These are phyloP conservation scores for Gloeopeniophorella convolvens DNA, from an alignment of 768 basidiomycete species.

Conservation along the genomic window DNA sequence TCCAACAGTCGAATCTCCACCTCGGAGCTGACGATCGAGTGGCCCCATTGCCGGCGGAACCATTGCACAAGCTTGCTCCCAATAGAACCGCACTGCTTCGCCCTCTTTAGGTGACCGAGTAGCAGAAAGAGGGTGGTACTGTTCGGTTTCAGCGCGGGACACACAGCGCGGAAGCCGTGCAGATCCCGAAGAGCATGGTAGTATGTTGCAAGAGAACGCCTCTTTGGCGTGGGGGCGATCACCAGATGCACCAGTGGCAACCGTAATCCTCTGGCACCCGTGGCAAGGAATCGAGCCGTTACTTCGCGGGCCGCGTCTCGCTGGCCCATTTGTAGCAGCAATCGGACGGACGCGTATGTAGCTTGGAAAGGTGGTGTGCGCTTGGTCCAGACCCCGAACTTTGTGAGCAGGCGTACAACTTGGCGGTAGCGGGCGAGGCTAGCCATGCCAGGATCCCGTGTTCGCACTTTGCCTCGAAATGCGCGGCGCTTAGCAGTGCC, in stretches of 20 bases:
- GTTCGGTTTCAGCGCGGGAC: constrained; percentile 48
- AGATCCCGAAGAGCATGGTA: constrained; percentile 18
- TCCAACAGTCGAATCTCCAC: constrained; percentile 54
- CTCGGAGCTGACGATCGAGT: constrained; percentile 43
- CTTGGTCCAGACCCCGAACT: not conserved
- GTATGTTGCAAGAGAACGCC: not conserved
- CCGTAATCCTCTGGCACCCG: constrained; percentile 3
- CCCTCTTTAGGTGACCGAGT: constrained; percentile 43
- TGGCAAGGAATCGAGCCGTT: constrained; percentile 5
- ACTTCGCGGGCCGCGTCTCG: constrained; percentile 9
- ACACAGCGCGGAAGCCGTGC: constrained; percentile 27
- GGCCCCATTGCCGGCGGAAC: constrained; percentile 54
- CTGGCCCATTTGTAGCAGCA: constrained; percentile 16
- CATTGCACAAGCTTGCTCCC: constrained; percentile 39
- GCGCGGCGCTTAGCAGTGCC: constrained; percentile 36
- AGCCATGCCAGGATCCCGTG: constrained; percentile 13
- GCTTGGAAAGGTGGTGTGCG: constrained; percentile 6
- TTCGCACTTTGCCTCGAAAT: constrained; percentile 20
- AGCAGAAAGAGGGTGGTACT: constrained; percentile 54
- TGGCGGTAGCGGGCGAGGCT: constrained; percentile 9
- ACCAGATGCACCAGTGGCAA: constrained; percentile 17
- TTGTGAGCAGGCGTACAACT: constrained; percentile 11
- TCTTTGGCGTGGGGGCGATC: constrained; percentile 5
- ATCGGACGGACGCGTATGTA: constrained; percentile 8
- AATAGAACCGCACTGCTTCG: constrained; percentile 47